Conservation (phyloP, 345 rosid genomes). For the rapeseed (Brassica napus) region DNA sequence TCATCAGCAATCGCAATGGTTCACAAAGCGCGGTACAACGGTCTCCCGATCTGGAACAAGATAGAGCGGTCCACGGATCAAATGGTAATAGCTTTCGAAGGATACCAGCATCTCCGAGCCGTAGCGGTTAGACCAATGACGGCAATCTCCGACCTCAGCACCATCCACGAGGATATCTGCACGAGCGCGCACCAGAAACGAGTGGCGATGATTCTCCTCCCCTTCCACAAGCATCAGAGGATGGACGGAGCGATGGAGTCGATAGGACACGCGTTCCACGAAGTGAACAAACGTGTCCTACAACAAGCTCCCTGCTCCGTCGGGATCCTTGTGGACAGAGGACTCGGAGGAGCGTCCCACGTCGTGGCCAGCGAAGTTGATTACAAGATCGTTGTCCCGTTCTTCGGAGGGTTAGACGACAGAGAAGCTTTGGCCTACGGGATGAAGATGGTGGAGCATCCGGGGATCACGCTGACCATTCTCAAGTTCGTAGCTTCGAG, state of each 20-base stretch:
- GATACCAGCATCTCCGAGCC: constrained; percentile 62
- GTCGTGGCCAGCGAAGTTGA: constrained; percentile 63
- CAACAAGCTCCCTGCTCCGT: constrained; percentile 68
- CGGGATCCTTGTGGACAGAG: constrained; percentile 72
- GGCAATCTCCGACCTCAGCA: constrained; percentile 58
- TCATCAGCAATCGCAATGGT: constrained; percentile 74
- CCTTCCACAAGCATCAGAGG: constrained; percentile 71
- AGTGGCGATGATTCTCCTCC: constrained; percentile 57
- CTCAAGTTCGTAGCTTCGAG: constrained; percentile 39
- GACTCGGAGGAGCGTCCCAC: constrained; percentile 67
- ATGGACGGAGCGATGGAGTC: constrained; percentile 67
- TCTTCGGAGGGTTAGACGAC: constrained; percentile 63
- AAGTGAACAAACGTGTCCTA: constrained; percentile 52
- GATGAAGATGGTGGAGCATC: constrained; percentile 59
- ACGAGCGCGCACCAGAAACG: constrained; percentile 60
- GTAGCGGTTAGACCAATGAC: constrained; percentile 81
- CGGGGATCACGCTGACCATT: constrained; percentile 51
- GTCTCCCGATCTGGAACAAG: constrained; percentile 75
- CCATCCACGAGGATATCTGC: constrained; percentile 67
- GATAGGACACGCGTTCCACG: constrained; percentile 49
- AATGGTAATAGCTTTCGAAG: constrained; percentile 66
- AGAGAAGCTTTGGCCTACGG: constrained; percentile 62
- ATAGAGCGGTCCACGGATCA: constrained; percentile 45
- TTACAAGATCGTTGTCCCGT: constrained; percentile 51
- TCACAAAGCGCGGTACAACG: constrained; percentile 70